Conservation (phyloP, 208 protist genomes). For the Leishmania lainsoni region DNA sequence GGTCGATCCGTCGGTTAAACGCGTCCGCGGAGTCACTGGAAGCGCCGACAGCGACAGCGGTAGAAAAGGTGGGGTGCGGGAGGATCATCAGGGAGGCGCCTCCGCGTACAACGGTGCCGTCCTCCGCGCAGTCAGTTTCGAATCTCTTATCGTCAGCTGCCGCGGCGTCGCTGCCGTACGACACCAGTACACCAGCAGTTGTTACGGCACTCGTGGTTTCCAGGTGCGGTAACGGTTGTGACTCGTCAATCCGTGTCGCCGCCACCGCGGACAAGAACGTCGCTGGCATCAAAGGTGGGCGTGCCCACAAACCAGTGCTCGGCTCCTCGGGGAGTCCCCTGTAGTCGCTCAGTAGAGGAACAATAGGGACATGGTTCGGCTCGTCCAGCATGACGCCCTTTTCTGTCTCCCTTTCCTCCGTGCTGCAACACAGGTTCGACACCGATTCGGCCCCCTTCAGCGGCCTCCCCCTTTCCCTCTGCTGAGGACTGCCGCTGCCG, state of each 20-base stretch:
- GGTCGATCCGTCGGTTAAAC: slow-evolving; percentile 5
- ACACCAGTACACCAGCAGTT: background rate
- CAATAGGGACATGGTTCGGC: background rate
- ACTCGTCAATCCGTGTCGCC: background rate
- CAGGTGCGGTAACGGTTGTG: background rate
- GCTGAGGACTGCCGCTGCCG: background rate
- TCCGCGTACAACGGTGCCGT: too few relatives aligned
- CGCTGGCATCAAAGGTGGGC: background rate
- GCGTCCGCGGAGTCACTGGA: background rate
- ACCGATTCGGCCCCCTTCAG: background rate
- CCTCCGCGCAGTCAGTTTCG: background rate
- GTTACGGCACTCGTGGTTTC: background rate
- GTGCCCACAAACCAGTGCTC: slow-evolving; percentile 1
- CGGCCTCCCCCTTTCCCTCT: background rate
- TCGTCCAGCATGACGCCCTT: background rate
- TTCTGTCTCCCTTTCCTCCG: background rate
- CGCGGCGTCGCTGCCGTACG: background rate
- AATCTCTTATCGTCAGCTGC: background rate
- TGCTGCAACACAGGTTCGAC: background rate
- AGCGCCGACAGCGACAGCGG: background rate
- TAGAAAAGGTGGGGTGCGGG: background rate
- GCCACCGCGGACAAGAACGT: background rate
- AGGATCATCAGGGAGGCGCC: background rate
- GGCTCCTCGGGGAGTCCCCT: slow-evolving; percentile 8
- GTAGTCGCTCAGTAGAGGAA: slow-evolving; percentile 13